A percentile compares a stretch with the other conserved stretches of the same genome.
These are phyloP conservation scores for Tephrocybe sp. DNA, from an alignment of 768 basidiomycete species.

Conservation along the genomic window DNA sequence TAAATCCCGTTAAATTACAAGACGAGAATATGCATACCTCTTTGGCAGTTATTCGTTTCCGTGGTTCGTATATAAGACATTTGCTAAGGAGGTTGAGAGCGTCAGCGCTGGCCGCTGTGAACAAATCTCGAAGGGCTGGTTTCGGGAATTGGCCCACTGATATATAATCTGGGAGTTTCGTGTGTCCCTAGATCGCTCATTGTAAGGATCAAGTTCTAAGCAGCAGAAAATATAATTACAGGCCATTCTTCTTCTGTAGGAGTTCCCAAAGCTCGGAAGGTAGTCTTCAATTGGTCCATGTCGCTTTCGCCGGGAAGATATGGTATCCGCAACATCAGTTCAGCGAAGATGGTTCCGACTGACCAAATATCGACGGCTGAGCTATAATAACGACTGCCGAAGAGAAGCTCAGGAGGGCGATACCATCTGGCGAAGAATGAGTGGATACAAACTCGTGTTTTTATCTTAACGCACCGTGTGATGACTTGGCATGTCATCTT, in stretches of 20 bases:
- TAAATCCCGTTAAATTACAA: not conserved
- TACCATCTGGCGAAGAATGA: conserved; percentile 77
- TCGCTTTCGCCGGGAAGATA: conserved; percentile 95
- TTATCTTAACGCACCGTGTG: conserved; percentile 63
- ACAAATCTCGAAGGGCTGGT: conserved; percentile 77
- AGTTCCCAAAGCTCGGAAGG: conserved; percentile 91
- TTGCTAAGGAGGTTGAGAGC: conserved; percentile 78
- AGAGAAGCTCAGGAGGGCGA: conserved; percentile 92
- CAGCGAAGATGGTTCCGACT: conserved; percentile 96
- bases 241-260: conserved; percentile 99
- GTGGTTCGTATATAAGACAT: conserved; percentile 84
- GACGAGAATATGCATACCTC: conserved; percentile 47
- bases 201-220: not conserved
- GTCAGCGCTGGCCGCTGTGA: conserved; percentile 87
- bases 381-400: conserved; percentile 87
- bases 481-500: conserved; percentile 99
- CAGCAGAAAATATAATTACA: conserved; percentile 42
- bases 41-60: conserved; percentile 72
- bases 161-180: conserved; percentile 86
- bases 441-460: conserved; percentile 2
- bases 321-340: conserved; percentile 93
- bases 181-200: conserved; percentile 64
- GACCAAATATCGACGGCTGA: conserved; percentile 96
- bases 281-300: conserved; percentile 95
- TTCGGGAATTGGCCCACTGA: conserved; percentile 84